Conservation (phyloP, 139 green algal genomes). For the Deuterostichococcus epilithicus region DNA sequence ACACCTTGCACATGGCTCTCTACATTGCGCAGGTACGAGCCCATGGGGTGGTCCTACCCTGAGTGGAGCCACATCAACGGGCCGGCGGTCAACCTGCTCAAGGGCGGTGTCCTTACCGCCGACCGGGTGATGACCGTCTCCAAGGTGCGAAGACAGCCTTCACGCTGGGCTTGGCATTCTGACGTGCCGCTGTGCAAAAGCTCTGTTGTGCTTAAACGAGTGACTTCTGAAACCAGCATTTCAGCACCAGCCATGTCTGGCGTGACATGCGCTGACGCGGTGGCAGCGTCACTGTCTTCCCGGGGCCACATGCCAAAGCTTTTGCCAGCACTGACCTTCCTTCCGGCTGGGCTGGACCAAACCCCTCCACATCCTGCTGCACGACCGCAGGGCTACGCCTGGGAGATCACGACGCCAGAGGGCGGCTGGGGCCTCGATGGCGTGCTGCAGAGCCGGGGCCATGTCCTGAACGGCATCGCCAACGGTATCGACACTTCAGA, state of each 20-base stretch:
- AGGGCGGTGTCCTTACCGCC: constrained; percentile 33
- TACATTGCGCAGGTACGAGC: constrained; percentile 18
- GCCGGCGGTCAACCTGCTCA: constrained; percentile 53
- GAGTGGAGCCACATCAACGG: constrained; percentile 24
- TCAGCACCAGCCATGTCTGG: no score
- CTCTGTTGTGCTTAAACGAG: no score
- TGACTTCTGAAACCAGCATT: no score
- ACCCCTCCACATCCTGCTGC: neutral
- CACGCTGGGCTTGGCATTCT: no score
- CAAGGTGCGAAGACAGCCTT: constrained; percentile 5
- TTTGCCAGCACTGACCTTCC: no score
- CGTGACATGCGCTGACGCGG: no score
- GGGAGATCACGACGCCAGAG: constrained; percentile 46
- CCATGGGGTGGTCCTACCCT: constrained; percentile 24
- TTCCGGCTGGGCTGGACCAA: no score
- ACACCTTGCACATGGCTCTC: neutral
- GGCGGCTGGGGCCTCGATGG: constrained; percentile 52
- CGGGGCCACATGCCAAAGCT: no score
- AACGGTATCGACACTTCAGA: constrained; percentile 82
- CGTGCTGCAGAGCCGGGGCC: constrained; percentile 41
- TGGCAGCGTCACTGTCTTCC: no score
- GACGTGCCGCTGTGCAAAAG: no score
- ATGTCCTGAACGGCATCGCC: constrained; percentile 64
- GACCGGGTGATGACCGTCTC: constrained; percentile 42
- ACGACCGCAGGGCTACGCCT: constrained; percentile 40